Base-by-base conservation (phyloP, 495 filamentous ascomycete species). In the Trichoderma reesei region DNA sequence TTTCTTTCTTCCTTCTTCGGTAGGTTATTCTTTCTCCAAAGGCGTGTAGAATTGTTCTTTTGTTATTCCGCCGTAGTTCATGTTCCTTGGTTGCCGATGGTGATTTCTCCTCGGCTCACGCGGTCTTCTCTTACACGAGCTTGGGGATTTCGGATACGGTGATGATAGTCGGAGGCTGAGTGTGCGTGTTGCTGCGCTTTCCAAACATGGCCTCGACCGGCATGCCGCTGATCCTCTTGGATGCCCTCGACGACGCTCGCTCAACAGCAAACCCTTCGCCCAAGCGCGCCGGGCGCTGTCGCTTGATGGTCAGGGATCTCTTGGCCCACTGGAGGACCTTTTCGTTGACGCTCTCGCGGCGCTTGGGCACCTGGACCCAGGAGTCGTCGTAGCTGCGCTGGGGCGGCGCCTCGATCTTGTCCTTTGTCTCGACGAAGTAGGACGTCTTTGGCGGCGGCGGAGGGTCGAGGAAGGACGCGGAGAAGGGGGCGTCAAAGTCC, bases 311-410 rank as follows among this genome's bases (percentile, higher is more conserved):
- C 20, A 56, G 26, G 9, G 51, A 56, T 14, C 51, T 8, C 51
- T 56, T 56, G 51, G 51, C 51, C 51, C 51, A 56, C 18, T 56
- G 51, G 9, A 56, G 51, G 3, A 56, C 51, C 14, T 56, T 56
- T 8, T 34, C 51, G 51, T 56, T 56, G 51, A 56, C 51, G 51
- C 51, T 56, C 26, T 8, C 20, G 9, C 51, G 51, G 8, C 51
- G 51, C 26, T 56, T 56, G 26, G 51, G 51, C 51, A 34, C 10
- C 18, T 54, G 51, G 26, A 56, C 51, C 51, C 51, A 56, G 9
- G 26, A 33, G 14, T 56, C 51, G 51, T 56, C 51, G 26, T 33
- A 56, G 51, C 51, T 56, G 11, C 51, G 51, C 26, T 56, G 51
- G 16, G 51, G 26, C 51, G 51, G 51, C 11, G 51, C 26, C 14